A percentile compares a stretch with the other conserved stretches of the same genome.
phyloP scores from a whole-genome alignment of 495 filamentous ascomycete genomes.

The Beverwykella pulmonaria region DNA sequence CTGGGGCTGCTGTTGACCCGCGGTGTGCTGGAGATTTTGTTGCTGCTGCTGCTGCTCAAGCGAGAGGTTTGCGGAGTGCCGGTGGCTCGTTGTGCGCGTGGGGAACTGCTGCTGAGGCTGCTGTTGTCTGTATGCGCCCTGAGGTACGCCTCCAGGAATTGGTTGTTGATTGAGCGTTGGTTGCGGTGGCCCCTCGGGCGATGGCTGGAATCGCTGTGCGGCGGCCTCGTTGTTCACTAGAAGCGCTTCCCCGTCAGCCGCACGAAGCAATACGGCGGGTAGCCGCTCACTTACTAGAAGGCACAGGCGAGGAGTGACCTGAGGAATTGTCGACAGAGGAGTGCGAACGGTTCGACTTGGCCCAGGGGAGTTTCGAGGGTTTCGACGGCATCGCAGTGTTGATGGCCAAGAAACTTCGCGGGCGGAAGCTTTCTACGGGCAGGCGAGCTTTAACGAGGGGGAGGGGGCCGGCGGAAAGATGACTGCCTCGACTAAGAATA shows the following conservation, averaged over 20 bases:
- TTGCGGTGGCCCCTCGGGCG: constrained; percentile 34
- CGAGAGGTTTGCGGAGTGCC: constrained; percentile 35
- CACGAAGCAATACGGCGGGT: constrained; percentile 16
- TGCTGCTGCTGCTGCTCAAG: constrained; percentile 23
- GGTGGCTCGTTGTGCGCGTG: constrained; percentile 29
- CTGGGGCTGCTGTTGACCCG: constrained; percentile 11
- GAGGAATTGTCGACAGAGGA: constrained; percentile 36
- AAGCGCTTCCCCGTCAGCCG: constrained; percentile 37
- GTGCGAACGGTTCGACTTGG: constrained; percentile 39
- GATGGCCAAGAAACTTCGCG: constrained; percentile 34
- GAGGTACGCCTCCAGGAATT: constrained; percentile 22
- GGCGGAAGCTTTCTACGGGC: constrained; percentile 19
- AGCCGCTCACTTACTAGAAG: constrained; percentile 33
- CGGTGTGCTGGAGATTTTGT: background rate
- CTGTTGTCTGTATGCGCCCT: constrained; percentile 13
- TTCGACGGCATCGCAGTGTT: constrained; percentile 33
- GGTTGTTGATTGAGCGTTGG: constrained; percentile 7
- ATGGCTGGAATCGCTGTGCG: constrained; percentile 26
- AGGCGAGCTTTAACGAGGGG: constrained; percentile 1
- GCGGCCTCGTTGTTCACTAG: constrained; percentile 38
- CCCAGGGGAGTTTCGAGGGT: constrained; percentile 35
- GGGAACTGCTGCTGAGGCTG: constrained; percentile 24
- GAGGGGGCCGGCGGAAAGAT: constrained; percentile 11
- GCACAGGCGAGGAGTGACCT: constrained; percentile 32
- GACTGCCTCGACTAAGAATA: constrained; percentile 35